Conservation (phyloP, 306 rosid species). For the Erythrophleum fordii region DNA sequence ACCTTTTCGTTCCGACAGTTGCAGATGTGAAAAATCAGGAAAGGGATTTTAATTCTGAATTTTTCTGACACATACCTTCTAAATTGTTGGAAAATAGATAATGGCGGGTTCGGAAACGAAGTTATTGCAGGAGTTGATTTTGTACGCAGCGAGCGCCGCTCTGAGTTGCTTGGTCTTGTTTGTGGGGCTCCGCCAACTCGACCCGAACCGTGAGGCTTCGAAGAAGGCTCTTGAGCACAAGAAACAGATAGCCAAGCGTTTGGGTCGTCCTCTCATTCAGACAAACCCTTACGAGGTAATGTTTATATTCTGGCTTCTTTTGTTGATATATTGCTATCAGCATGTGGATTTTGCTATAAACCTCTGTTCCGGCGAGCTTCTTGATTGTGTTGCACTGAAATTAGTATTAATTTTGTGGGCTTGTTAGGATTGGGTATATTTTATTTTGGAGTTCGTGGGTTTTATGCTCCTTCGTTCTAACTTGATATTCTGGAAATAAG, state of each 20-base stretch:
- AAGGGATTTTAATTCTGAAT: neutral
- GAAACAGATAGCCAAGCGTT: conserved; percentile 87
- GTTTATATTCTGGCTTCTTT: neutral
- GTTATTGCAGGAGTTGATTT: conserved; percentile 67
- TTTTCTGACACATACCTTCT: neutral
- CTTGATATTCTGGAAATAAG: neutral
- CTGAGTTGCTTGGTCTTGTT: conserved; percentile 76
- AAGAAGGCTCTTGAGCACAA: conserved; percentile 87
- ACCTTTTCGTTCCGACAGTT: neutral
- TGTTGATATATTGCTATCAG: neutral
- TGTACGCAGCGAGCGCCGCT: conserved; percentile 98
- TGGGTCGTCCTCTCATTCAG: conserved; percentile 97
- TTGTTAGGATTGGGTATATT: neutral
- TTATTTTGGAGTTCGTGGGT: neutral
- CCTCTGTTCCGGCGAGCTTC: neutral
- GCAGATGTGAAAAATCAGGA: neutral
- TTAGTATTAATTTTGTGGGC: neutral
- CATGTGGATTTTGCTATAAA: neutral
- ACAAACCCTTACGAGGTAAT: conserved; percentile 87
- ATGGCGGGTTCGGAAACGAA: conserved; percentile 77
- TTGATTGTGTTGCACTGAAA: neutral
- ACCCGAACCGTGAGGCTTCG: conserved; percentile 91
- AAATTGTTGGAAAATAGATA: neutral
- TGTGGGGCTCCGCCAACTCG: conserved; percentile 80
- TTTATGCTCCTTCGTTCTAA: neutral